Evolutionary conservation across 192 early-diverging fungal species (phyloP), one percentile per base, ranked within the genome.

Genomic region (Physocladia obscura): DNA sequence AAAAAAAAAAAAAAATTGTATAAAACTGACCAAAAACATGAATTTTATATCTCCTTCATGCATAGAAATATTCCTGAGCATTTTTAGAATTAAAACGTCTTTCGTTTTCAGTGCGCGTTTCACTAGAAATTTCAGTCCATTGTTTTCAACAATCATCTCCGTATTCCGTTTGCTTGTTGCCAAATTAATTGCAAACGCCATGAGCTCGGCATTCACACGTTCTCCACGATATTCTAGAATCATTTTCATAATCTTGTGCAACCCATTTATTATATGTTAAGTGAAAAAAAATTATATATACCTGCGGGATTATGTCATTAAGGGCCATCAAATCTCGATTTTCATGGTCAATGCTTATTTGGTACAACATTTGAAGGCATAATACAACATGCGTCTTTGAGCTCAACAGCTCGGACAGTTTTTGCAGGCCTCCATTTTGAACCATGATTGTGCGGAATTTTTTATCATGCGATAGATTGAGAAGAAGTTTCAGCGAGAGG

Each of bases 161-260:
- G 74, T 73, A 56, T 68, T 76, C 19, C 74, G 57, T n/a, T 71
- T 37, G 21, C 81, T 70, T 19, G 69, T 51, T 15, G 78, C 69
- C 30, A 87, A 32, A 58, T 87, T 87, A 48, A 87, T 81, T n/a
- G 75, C 81, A 15, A 85, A 62, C 0, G 83, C 76, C 75, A 83
- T 83, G 8, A 85, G 70, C 55, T 84, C 82, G 4, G 57, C 29
- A 36, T 76, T 77, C 2, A 79, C 69, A 4, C 69, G n/a, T 38
- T 83, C 77, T 11, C 71, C 70, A 19, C 75, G 76, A 35, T 75
- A 78, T 40, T 81, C 81, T 11, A 82, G 54, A 38, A 82, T 82
- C 81, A 82, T 82, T 51, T 69, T 69, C 30, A 81, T 75, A 15
- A 82, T 56, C 80, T 81, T 40, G 8, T 8, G n/a, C 40, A 8